phyloP scores from a whole-genome alignment of 73 alveolate species.

The Paramecium tetraurelia region DNA sequence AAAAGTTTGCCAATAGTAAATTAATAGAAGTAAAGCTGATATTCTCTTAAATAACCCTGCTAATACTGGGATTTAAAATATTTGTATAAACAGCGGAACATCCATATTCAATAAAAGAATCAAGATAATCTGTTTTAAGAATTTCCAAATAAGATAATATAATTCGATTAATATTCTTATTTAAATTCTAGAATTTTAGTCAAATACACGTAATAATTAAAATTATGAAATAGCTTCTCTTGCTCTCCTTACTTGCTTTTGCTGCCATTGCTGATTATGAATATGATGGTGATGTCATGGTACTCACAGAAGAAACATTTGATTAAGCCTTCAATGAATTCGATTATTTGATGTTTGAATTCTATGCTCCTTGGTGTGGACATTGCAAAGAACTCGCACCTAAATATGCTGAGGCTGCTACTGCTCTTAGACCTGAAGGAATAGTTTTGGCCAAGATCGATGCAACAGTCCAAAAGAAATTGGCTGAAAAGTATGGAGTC shows the following conservation, averaged over 20 bases:
- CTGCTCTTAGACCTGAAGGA: constrained; percentile 66
- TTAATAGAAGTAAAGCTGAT: neutral
- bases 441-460: constrained; percentile 78
- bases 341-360: constrained; percentile 73
- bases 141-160: neutral
- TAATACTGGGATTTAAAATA: neutral
- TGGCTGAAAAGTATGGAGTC: constrained; percentile 65
- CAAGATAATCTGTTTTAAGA: too few relatives aligned
- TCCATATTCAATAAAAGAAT: neutral
- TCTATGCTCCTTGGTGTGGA: constrained; percentile 95
- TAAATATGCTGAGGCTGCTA: constrained; percentile 79
- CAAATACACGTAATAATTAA: neutral
- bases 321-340: constrained; percentile 66
- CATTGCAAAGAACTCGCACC: constrained; percentile 87
- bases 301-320: constrained; percentile 72
- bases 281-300: constrained; percentile 82
- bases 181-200: neutral
- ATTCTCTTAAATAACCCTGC: too few relatives aligned
- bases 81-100: neutral
- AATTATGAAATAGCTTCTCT: constrained; percentile 18
- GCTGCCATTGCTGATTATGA: constrained; percentile 45
- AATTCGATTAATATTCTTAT: neutral
- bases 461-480: constrained; percentile 68
- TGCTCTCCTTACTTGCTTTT: constrained; percentile 24
- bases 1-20: neutral